Conservation (phyloP, 352 stramenopile species). For the Phytophthora boehmeriae region DNA sequence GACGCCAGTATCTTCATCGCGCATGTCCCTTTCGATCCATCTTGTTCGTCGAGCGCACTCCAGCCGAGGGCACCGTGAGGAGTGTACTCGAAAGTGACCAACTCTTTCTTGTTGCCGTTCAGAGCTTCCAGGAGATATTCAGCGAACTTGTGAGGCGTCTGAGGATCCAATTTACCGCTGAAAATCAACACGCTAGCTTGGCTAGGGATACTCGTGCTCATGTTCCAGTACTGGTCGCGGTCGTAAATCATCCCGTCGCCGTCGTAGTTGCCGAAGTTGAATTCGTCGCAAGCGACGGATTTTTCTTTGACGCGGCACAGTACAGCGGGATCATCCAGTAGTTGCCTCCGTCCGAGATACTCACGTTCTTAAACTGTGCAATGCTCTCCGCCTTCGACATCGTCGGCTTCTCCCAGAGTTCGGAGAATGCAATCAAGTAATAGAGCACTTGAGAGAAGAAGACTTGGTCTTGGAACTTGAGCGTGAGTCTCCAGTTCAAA, state of each 20-base stretch:
- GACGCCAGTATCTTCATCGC: constrained; percentile 50
- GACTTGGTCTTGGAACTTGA: too few species aligned
- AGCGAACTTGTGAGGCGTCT: constrained; percentile 59
- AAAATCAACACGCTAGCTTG: constrained; percentile 54
- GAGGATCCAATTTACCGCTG: constrained; percentile 51
- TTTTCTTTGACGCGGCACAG: constrained; percentile 44
- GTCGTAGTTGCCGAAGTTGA: constrained; percentile 6
- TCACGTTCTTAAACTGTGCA: too few species aligned
- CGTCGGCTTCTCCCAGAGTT: too few species aligned
- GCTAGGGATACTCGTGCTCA: constrained; percentile 36
- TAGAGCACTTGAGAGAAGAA: too few species aligned
- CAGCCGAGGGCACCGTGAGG: constrained; percentile 42
- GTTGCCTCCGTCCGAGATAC: constrained; percentile 11
- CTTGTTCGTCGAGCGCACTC: constrained; percentile 27
- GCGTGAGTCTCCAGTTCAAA: too few species aligned
- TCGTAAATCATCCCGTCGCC: constrained; percentile 43
- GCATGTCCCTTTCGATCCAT: constrained; percentile 41
- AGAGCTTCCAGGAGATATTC: constrained; percentile 37
- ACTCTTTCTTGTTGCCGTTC: constrained; percentile 39
- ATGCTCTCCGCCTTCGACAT: too few species aligned
- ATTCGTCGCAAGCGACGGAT: constrained; percentile 21
- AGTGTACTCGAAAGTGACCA: constrained; percentile 52
- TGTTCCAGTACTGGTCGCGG: constrained; percentile 60
- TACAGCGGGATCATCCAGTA: constrained; percentile 29
- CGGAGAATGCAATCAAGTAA: too few species aligned